Base-by-base conservation (phyloP, 371 early-diverging fungal species). In the Rhizopus delemar region DNA sequence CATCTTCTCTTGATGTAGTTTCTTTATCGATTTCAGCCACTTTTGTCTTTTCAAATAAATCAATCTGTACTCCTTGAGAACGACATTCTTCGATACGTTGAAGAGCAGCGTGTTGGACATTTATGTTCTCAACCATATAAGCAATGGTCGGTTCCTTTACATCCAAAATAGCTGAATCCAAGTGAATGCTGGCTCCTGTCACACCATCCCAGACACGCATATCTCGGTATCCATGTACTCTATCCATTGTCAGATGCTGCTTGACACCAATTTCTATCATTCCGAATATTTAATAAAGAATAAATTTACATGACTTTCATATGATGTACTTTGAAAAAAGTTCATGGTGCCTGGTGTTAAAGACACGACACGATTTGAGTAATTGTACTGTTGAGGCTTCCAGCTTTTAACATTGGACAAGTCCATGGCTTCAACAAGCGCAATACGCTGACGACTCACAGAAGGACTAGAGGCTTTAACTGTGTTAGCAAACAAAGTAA, bases 191-290 rank as follows among this genome's bases (percentile, higher is more conserved):
- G 13, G 90, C 91, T 11, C 74, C 75, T 36, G 86, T 84, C 4
- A 86, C 71, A 15, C 86, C 90, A 73, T 93, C 92, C 92, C 91
- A 92, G 5, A 92, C 92, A 46, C 80, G 69, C 84, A 88, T 87
- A 33, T 80, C 72, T 13, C 78, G 62, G 58, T 85, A 90, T 5
- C 86, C 82, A 22, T 78, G 71, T 13, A 78, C 68, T 28, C 91
- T 77, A 3, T 73, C 71, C 0, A 54, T 52, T 15, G 73, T 70
- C 65, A 92, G 56, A 41, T 78, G 78, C 1, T 86, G 69, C 81
- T 89, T 85, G 4, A 83, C 84, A 5, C 87, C 90, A 46, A 88
- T 77, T 15, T 73, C 88, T 84, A 57, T 32, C 45, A 13, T 28
- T 22, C 22, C 22, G 22, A 22, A 22, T 22, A 22, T 8, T 29